Percentiles rank a stretch among this genome's conserved stretches.
Evolutionary conservation across 768 basidiomycete genomes (phyloP).

Genomic region (Suillus discolor): DNA sequence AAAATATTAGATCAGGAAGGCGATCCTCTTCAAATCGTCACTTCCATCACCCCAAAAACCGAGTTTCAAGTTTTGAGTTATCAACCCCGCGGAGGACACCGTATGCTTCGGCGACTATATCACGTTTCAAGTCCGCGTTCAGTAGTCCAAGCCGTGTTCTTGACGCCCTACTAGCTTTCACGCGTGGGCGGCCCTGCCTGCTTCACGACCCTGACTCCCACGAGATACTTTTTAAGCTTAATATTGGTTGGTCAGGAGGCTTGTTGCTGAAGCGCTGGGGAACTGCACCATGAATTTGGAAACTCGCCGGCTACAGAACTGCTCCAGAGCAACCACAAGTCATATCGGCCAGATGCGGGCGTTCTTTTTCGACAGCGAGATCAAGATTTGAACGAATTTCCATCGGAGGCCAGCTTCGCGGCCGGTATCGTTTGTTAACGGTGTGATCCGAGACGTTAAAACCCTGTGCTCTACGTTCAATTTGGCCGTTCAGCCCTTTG

Average conservation of each 20-base stretch:
- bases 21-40: background rate
- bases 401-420: background rate
- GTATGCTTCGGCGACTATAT: background rate
- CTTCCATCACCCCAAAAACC: background rate
- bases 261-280: background rate
- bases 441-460: background rate
- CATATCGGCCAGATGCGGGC: background rate
- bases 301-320: background rate
- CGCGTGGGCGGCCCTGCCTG: too few relatives aligned
- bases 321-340: background rate
- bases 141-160: background rate
- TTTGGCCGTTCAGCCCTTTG: background rate
- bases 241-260: background rate
- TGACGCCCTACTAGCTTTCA: background rate
- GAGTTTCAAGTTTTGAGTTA: background rate
- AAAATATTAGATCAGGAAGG: background rate
- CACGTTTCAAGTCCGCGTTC: background rate
- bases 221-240: background rate
- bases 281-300: background rate
- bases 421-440: background rate
- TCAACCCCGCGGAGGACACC: background rate
- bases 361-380: background rate
- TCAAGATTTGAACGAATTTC: constrained; percentile 1
- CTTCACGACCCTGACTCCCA: constrained; percentile 13
- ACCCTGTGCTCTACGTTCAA: background rate